phyloP scores from a whole-genome alignment of 1,284 basidiomycete genomes.

The Xerocomus cyaneibrunnescens region DNA sequence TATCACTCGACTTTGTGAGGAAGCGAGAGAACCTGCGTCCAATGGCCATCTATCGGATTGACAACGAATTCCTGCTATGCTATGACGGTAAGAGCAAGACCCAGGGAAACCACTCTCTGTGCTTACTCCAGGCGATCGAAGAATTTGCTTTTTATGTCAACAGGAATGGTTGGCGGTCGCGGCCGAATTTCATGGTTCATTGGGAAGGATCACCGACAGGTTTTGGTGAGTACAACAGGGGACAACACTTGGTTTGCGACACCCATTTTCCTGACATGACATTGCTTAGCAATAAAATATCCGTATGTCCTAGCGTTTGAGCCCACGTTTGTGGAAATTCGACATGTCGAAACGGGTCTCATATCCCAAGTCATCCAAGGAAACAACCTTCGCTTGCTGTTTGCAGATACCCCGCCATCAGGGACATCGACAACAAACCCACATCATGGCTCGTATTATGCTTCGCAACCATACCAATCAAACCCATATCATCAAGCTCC shows the following conservation, averaged over 20 bases:
- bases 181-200: conserved; percentile 90
- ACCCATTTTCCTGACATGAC: conserved; percentile 6
- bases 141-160: conserved; percentile 99
- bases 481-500: conserved; percentile 38
- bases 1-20: conserved; percentile 91
- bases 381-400: conserved; percentile 84
- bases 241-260: not conserved
- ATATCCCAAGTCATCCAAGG: conserved; percentile 97
- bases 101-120: not conserved
- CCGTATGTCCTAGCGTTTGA: conserved; percentile 98
- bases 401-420: conserved; percentile 94
- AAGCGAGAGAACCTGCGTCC: conserved; percentile 88
- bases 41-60: conserved; percentile 96
- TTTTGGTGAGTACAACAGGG: conserved; percentile 68
- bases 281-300: conserved; percentile 80
- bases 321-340: conserved; percentile 94
- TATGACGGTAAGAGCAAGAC: conserved; percentile 77
- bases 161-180: conserved; percentile 91
- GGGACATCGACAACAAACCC: conserved; percentile 48
- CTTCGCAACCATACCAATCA: conserved; percentile 32
- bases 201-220: conserved; percentile 96
- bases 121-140: conserved; percentile 34
- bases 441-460: conserved; percentile 37
- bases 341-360: conserved; percentile 91
- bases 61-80: conserved; percentile 95